Conservation (phyloP, 2,329 filamentous ascomycete genomes). For the Alternaria metachromatica region DNA sequence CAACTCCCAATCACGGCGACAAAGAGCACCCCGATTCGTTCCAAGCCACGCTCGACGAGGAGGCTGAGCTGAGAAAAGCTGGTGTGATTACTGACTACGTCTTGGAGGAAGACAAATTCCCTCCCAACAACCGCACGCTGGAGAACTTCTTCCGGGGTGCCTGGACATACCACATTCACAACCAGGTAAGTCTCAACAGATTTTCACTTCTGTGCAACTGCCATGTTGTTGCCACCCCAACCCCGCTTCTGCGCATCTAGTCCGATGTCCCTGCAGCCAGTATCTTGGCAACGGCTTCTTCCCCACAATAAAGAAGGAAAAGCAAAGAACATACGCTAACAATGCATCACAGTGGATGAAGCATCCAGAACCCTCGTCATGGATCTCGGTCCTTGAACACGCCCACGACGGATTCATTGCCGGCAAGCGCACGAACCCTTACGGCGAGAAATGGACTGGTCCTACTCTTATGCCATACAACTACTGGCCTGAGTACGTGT, state of each 20-base stretch:
- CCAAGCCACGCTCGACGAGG: conserved; percentile 49
- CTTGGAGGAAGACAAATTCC: conserved; percentile 59
- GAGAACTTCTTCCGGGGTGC: conserved; percentile 64
- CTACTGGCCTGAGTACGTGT: conserved; percentile 59
- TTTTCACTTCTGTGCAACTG: too few relatives aligned
- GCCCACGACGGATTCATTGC: conserved; percentile 63
- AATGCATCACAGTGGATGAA: conserved; percentile 56
- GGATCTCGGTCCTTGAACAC: conserved; percentile 61
- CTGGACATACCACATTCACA: conserved; percentile 66
- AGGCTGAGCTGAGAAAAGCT: conserved; percentile 49
- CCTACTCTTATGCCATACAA: conserved; percentile 58
- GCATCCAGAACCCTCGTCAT: conserved; percentile 63
- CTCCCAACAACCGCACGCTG: conserved; percentile 63
- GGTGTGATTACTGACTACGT: conserved; percentile 55
- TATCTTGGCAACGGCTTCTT: conserved; percentile 3
- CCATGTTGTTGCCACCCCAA: background rate
- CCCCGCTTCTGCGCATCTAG: background rate
- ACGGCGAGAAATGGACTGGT: conserved; percentile 62
- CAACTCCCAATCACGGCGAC: conserved; percentile 25
- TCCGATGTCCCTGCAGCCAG: conserved; percentile 4
- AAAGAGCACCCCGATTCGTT: conserved; percentile 49
- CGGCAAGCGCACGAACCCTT: conserved; percentile 58
- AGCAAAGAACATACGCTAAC: conserved; percentile 31
- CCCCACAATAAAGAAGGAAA: conserved; percentile 4
- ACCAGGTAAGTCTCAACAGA: conserved; percentile 54